Evolutionary conservation across 306 rosid genomes (phyloP).

Genomic region (Trifolium fragiferum): DNA sequence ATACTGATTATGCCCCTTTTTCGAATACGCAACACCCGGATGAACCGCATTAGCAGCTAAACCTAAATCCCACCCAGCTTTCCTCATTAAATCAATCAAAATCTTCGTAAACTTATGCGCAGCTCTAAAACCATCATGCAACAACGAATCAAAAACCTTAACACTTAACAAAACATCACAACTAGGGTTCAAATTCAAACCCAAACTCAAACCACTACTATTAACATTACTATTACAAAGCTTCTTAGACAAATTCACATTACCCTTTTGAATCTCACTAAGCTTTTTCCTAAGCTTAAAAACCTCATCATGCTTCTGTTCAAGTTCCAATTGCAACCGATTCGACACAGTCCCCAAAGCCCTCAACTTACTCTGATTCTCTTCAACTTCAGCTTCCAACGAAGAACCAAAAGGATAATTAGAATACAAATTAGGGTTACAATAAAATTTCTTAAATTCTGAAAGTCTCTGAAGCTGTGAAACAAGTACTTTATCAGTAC

Average conservation of each 20-base stretch:
- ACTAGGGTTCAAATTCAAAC: constrained; percentile 1
- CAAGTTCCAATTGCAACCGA: constrained; percentile 79
- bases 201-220: neutral
- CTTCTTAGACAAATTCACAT: constrained; percentile 61
- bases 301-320: constrained; percentile 81
- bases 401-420: constrained; percentile 68
- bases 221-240: constrained; percentile 46
- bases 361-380: constrained; percentile 92
- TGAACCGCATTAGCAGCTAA: constrained; percentile 77
- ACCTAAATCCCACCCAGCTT: constrained; percentile 93
- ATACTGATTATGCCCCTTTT: constrained; percentile 72
- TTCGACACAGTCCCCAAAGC: constrained; percentile 84
- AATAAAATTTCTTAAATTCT: constrained; percentile 65
- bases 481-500: constrained; percentile 78
- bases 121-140: constrained; percentile 79
- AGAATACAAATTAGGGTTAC: constrained; percentile 40
- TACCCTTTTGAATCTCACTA: constrained; percentile 68
- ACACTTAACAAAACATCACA: constrained; percentile 75
- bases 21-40: constrained; percentile 65
- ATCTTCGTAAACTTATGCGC: constrained; percentile 73
- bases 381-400: constrained; percentile 86
- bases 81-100: constrained; percentile 83
- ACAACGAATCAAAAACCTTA: constrained; percentile 77
- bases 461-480: constrained; percentile 88
- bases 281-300: constrained; percentile 55